Base-by-base conservation (phyloP, 2,329 filamentous ascomycete species). In the Ambrosiella cleistominuta region DNA sequence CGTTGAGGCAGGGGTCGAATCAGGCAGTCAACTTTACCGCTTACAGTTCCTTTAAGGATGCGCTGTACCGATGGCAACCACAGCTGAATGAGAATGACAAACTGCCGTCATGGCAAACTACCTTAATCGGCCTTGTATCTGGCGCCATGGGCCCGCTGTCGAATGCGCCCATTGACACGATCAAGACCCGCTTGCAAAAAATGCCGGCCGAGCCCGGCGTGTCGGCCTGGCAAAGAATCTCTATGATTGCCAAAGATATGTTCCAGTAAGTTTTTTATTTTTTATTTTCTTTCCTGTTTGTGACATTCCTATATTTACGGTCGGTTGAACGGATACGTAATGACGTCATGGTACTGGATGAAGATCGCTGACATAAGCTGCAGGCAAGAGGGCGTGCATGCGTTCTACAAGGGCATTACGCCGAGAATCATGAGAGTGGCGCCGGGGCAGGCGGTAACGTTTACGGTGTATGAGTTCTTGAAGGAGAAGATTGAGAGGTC, bases 391-490 rank as follows among this genome's bases (percentile, higher is more conserved):
- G 93, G 93, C 40, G 76, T 91, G 64, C 83, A 88, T 66, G 93
- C 93, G 53, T 98, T 98, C 73, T 98, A 95, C 77, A 97, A 97
- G 79, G 93, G 93, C 66, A 98, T 98, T 71, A 98, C 93, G 52
- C 93, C 93, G 6, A 81, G 93, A 65, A 86, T 98, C 64, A 97
- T 97, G 89, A 82, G 93, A 67, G 93, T 98, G 57, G 93, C 93
- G 35, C 93, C 93, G 7, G 93, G 93, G 52, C 93, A 98, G 75
- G 93, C 81, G 60, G 81, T 84, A 57, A 84, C 81, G 2, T 84
- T 84, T 61, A 84, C 81, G 71, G 85, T 90, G 63, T 90, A 90
- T 69, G 86, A 90, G 70, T 88, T 69, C 68, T 71, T 90, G 61
- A 87, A 83, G 72, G 79, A 82, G 61, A 82, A 81, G 70, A 71